Evolutionary conservation across 1,284 basidiomycete genomes (phyloP).

Genomic region (Trametes sp.): DNA sequence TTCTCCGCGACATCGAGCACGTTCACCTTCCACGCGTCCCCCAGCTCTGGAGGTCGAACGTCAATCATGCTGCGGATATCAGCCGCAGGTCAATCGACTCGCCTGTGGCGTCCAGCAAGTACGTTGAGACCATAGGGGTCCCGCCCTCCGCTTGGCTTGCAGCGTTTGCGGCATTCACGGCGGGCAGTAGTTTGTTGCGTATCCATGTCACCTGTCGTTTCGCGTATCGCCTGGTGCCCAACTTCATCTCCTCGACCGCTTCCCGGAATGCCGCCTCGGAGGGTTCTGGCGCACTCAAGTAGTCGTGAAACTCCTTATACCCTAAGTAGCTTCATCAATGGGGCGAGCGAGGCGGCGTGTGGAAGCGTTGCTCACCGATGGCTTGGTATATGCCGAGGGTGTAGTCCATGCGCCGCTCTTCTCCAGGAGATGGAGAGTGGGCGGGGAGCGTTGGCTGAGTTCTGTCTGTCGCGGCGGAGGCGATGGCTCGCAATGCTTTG

Average conservation of each 20-base stretch:
- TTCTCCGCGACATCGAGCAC: slow-evolving; percentile 59
- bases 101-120: slow-evolving; percentile 84
- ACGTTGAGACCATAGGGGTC: slow-evolving; percentile 48
- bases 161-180: slow-evolving; percentile 60
- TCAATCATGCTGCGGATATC: not conserved
- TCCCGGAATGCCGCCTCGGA: slow-evolving; percentile 57
- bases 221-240: slow-evolving; percentile 91
- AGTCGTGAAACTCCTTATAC: slow-evolving; percentile 88
- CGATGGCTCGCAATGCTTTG: slow-evolving; percentile 53
- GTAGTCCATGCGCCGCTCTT: slow-evolving; percentile 54
- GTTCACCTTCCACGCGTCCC: slow-evolving; percentile 62
- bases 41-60: slow-evolving; percentile 52
- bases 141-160: slow-evolving; percentile 30
- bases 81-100: slow-evolving; percentile 26
- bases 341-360: not conserved
- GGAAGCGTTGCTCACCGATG: slow-evolving; percentile 69
- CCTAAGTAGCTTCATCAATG: slow-evolving; percentile 55
- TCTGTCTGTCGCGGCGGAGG: slow-evolving; percentile 26
- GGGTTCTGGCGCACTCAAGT: slow-evolving; percentile 53
- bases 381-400: slow-evolving; percentile 93
- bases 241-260: slow-evolving; percentile 85
- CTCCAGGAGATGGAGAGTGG: not conserved
- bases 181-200: slow-evolving; percentile 88
- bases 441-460: not conserved
- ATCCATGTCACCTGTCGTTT: slow-evolving; percentile 95